phyloP scores from a whole-genome alignment of 1,139 yeast species.

The Tardiomyces depauwii region DNA sequence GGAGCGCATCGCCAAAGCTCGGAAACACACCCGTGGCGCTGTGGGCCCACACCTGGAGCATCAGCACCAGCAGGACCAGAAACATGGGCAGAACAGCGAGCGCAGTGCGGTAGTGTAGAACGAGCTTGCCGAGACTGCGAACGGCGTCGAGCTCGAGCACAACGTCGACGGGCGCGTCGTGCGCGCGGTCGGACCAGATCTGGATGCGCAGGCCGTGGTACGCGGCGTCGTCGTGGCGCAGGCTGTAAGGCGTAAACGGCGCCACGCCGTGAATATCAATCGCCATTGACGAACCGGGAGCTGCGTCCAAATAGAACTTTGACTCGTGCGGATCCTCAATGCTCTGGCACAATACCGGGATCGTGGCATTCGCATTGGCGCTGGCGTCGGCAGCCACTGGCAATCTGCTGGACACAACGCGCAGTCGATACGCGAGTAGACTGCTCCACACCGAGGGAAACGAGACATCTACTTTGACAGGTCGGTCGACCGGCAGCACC shows the following conservation, averaged over 20 bases:
- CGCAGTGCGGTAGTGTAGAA: slow-evolving; percentile 24
- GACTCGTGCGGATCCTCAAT: slow-evolving; percentile 59
- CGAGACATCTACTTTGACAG: slow-evolving; percentile 37
- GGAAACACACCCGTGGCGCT: slow-evolving; percentile 33
- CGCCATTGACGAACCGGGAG: slow-evolving; percentile 25
- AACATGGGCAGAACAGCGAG: slow-evolving; percentile 23
- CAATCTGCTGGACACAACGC: slow-evolving; percentile 9
- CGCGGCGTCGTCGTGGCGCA: background rate
- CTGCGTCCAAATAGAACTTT: slow-evolving; percentile 56
- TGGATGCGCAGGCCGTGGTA: slow-evolving; percentile 14
- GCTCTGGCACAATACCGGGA: slow-evolving; percentile 62
- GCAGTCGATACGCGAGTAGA: slow-evolving; percentile 43
- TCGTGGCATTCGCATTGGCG: slow-evolving; percentile 6
- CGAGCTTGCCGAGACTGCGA: slow-evolving; percentile 25
- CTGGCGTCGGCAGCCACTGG: background rate
- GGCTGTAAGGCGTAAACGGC: slow-evolving; percentile 56
- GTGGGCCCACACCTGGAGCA: slow-evolving; percentile 18
- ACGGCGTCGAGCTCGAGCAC: slow-evolving; percentile 24
- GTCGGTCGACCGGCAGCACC: slow-evolving; percentile 33
- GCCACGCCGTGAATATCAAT: slow-evolving; percentile 61
- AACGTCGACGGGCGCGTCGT: slow-evolving; percentile 12
- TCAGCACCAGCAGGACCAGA: slow-evolving; percentile 16
- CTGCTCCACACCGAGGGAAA: slow-evolving; percentile 54
- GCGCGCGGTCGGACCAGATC: slow-evolving; percentile 24
- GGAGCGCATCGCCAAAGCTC: slow-evolving; percentile 38